Evolutionary conservation across 495 filamentous ascomycete genomes (phyloP).

Genomic region (Penicillium maclennaniae): DNA sequence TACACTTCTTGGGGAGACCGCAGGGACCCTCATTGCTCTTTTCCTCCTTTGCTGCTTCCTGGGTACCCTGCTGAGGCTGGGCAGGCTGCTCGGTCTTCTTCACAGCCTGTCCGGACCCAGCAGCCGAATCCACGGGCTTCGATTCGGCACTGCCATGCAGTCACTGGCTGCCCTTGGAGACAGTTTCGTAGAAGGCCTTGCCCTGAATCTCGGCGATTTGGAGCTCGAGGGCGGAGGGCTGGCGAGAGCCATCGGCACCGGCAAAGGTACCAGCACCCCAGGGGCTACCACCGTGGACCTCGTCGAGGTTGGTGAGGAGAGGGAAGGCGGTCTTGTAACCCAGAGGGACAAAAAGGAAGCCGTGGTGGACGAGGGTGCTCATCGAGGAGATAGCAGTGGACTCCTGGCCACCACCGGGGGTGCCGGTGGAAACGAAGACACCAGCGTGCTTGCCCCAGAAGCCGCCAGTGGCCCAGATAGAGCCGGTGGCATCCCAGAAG

Average conservation of each 20-base stretch:
- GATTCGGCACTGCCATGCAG: conserved; percentile 61
- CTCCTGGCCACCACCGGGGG: conserved; percentile 89
- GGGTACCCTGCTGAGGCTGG: conserved; percentile 26
- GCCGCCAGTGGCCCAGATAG: conserved; percentile 66
- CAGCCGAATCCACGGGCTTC: conserved; percentile 29
- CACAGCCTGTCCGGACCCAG: conserved; percentile 20
- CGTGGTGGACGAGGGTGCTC: conserved; percentile 89
- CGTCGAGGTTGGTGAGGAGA: conserved; percentile 60
- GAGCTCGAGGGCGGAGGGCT: conserved; percentile 71
- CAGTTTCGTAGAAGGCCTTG: conserved; percentile 76
- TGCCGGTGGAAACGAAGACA: conserved; percentile 81
- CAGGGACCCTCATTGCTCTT: conserved; percentile 57
- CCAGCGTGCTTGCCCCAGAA: conserved; percentile 91
- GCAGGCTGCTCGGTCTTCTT: conserved; percentile 20
- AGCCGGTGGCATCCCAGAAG: conserved; percentile 81
- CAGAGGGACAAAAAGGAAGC: conserved; percentile 90
- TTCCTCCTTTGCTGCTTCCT: conserved; percentile 32
- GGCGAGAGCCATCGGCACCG: conserved; percentile 70
- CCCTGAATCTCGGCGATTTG: conserved; percentile 77
- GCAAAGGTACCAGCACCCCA: conserved; percentile 97
- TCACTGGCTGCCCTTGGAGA: conserved; percentile 79
- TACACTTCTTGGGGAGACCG: conserved; percentile 66
- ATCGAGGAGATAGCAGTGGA: conserved; percentile 76
- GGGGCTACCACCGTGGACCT: conserved; percentile 79
- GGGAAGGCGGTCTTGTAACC: conserved; percentile 82